Evolutionary conservation across 1,139 yeast species (phyloP), one percentile per base, ranked within the genome.

Genomic region (Blastobotrys elegans): DNA sequence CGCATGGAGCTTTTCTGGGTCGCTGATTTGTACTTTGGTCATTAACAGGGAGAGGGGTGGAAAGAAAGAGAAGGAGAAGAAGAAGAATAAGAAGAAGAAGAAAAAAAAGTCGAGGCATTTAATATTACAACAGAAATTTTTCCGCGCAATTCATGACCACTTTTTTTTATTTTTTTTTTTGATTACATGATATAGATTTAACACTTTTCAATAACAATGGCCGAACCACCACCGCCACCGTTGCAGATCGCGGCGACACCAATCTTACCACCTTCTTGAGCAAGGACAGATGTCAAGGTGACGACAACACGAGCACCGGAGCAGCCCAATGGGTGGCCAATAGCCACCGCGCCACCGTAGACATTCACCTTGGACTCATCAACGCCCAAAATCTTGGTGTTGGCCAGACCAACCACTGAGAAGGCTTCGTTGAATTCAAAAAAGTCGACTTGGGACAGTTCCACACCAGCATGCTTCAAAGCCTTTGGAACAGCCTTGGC

Each of bases 171-270:
- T 24, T 10, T n/a, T n/a, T n/a, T n/a, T n/a, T n/a, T n/a, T n/a
- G n/a, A n/a, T n/a, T n/a, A n/a, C n/a, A n/a, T n/a, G n/a, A n/a
- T n/a, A n/a, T n/a, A 14, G n/a, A 6, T 35, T 22, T 37, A 37
- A 37, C 40, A 37, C 29, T 37, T 56, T 62, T 85, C 90, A 57
- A 87, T 75, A 53, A 87, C 84, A 57, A 87, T 70, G 32, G 95
- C 81, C 50, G 95, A 84, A 50, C 97, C 97, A 67, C 97, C 97
- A 67, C 98, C 98, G 63, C 98, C 98, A 74, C 98, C 97, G 70
- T 92, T 92, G 77, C 97, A 92, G 66, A 92, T 84, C 68, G 87
- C 96, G 61, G 96, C 96, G 57, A 80, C 88, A 67, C 98, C 98
- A 59, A 82, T 70, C 73, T 83, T 88, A 64, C 97, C 97, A 44